These are phyloP conservation scores for Neurospora sp. DNA, from an alignment of 495 filamentous ascomycete genomes.

Conservation along the genomic window DNA sequence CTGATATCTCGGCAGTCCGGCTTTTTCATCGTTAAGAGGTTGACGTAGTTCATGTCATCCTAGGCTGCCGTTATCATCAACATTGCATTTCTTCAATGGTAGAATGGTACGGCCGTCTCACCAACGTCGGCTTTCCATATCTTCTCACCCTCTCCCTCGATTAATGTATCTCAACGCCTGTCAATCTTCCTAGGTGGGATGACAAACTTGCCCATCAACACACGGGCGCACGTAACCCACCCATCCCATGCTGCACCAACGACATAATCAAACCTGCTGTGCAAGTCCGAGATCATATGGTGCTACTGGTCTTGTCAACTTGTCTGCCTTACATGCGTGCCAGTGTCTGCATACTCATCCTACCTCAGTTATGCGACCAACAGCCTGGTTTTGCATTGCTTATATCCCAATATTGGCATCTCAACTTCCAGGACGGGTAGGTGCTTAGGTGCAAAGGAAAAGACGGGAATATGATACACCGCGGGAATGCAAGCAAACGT, in stretches of 20 bases:
- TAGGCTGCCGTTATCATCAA: neutral
- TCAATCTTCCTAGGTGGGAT: neutral
- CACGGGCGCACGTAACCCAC: neutral
- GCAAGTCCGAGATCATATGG: neutral
- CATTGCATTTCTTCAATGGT: neutral
- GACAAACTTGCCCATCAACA: neutral
- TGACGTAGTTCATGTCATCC: neutral
- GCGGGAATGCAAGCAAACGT: neutral
- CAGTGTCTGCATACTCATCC: neutral
- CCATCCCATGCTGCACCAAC: neutral
- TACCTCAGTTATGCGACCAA: neutral
- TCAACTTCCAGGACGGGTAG: slow-evolving; percentile 11
- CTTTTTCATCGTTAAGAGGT: neutral
- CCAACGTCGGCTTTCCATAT: neutral
- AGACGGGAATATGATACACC: neutral
- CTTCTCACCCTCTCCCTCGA: neutral
- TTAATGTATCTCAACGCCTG: neutral
- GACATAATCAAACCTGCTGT: neutral
- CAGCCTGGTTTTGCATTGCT: neutral
- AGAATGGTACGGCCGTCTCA: neutral
- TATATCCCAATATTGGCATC: neutral
- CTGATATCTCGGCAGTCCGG: neutral
- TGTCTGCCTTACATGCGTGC: neutral
- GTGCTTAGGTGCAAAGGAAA: neutral
- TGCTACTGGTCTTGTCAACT: neutral